Conservation (phyloP, 2,329 filamentous ascomycete species). For the Trichophyton simii region DNA sequence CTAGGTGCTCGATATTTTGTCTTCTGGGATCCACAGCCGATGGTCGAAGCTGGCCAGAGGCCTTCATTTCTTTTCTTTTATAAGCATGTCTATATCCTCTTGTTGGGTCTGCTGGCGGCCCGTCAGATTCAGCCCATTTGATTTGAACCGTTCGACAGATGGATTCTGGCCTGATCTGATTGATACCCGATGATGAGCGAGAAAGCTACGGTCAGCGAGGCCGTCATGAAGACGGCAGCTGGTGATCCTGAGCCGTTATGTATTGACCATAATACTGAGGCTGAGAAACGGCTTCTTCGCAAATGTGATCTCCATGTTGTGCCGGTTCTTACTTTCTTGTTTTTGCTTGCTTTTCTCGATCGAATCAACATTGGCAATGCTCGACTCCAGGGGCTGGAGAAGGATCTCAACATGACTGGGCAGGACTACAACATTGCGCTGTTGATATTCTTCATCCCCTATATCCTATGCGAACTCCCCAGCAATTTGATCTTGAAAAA, state of each 20-base stretch:
- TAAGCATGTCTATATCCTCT: not conserved
- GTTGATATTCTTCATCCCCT: conserved; percentile 36
- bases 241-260: conserved; percentile 11
- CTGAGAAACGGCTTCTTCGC: conserved; percentile 32
- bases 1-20: not conserved
- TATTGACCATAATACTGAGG: conserved; percentile 12
- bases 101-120: not conserved
- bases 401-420: conserved; percentile 31
- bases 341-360: conserved; percentile 35
- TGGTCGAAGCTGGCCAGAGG: not conserved
- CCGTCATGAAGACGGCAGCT: not conserved
- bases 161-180: not conserved
- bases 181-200: conserved; percentile 1
- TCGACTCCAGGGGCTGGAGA: conserved; percentile 33
- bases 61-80: not conserved
- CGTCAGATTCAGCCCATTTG: not conserved
- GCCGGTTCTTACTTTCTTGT: conserved; percentile 37
- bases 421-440: conserved; percentile 34
- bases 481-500: conserved; percentile 37
- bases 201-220: conserved; percentile 8
- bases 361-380: conserved; percentile 40
- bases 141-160: not conserved
- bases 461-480: conserved; percentile 36
- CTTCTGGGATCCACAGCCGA: not conserved
- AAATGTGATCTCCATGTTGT: conserved; percentile 40